Base-by-base conservation (phyloP, 306 rosid species). In the Elaeagnus macrophylla region DNA sequence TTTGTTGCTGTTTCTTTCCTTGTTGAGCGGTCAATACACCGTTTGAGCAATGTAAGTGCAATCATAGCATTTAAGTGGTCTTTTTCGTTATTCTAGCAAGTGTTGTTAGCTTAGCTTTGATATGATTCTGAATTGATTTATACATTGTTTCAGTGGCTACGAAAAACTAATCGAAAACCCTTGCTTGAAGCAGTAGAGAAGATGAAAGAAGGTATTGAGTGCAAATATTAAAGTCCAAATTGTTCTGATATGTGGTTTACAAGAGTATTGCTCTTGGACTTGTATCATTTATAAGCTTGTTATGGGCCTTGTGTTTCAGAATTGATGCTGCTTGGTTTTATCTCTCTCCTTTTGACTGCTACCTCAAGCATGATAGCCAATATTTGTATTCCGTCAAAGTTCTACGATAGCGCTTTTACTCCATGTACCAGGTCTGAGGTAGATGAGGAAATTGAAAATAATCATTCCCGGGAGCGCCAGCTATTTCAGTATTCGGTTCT, bases 301-400 rank as follows among this genome's bases (percentile, higher is more conserved):
- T 16, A 41, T 60, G 67, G 64, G 17, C 19, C 46, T 73, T 70
- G 36, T 67, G 46, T 75, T 67, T 59, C 87, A 91, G 99, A 87
- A 85, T 80, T 91, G 82, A 91, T 91, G 99, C 72, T 91, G 77
- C 99, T 91, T 36, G 99, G 99, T 56, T 91, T 91, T 69, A 91
- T 91, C 72, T 91, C 99, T 53, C 95, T 91, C 65, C 86, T 91
- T 61, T 76, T 91, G 74, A 87, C 99, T 32, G 95, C 99, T 17
- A 84, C 99, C 54, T 91, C 96, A 56, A 77, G 95, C 75, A 49
- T 77, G 70, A 87, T 91, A 65, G 86, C 96, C 56, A 81, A 73
- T 59, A 84, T 87, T 62, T 91, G 99, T 77, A 77, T 91, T 61
- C 95, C 99, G 8, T 87, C 95, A 2, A 91, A 75, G 78, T 84